Percentiles rank a stretch among this genome's conserved stretches.
These are phyloP conservation scores for Erodium moschatum DNA, from an alignment of 441 rosid species.

Conservation along the genomic window DNA sequence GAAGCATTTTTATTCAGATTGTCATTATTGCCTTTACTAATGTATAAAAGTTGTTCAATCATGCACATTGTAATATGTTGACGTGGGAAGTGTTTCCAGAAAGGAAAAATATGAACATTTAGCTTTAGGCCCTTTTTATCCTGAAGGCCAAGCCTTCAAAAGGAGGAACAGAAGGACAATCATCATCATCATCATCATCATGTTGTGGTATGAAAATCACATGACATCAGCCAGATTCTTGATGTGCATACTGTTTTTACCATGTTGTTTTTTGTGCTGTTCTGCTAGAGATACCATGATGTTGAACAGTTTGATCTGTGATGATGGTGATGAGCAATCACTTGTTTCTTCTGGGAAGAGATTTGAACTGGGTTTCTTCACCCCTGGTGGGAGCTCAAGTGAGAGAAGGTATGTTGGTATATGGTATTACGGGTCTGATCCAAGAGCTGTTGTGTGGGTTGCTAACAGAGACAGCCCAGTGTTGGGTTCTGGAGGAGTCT, in stretches of 20 bases:
- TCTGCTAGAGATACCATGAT: slow-evolving; percentile 30
- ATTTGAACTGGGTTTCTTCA: slow-evolving; percentile 61
- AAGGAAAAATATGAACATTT: not conserved
- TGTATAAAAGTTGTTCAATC: not conserved
- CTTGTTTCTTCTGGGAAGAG: slow-evolving; percentile 37
- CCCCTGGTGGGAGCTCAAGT: slow-evolving; percentile 32
- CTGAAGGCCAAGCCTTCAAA: slow-evolving; percentile 7
- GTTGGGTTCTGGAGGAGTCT: slow-evolving; percentile 22
- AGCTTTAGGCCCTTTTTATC: slow-evolving; percentile 1
- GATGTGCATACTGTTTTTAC: slow-evolving; percentile 20
- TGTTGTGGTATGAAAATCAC: not conserved
- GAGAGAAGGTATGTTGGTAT: slow-evolving; percentile 47
- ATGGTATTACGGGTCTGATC: slow-evolving; percentile 36
- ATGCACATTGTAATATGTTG: not conserved
- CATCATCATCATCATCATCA: not conserved
- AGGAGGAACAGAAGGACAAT: slow-evolving; percentile 10
- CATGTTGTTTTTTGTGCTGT: slow-evolving; percentile 22
- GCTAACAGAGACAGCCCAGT: slow-evolving; percentile 51
- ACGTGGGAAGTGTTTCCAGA: not conserved
- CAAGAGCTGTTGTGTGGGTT: slow-evolving; percentile 47
- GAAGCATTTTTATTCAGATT: not conserved
- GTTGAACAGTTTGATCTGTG: slow-evolving; percentile 20
- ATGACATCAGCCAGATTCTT: slow-evolving; percentile 15
- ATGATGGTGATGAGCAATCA: slow-evolving; percentile 26
- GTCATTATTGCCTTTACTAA: slow-evolving; percentile 15